These are phyloP conservation scores for Ilyonectria robusta DNA, from an alignment of 2,329 filamentous ascomycete genomes.

Conservation along the genomic window DNA sequence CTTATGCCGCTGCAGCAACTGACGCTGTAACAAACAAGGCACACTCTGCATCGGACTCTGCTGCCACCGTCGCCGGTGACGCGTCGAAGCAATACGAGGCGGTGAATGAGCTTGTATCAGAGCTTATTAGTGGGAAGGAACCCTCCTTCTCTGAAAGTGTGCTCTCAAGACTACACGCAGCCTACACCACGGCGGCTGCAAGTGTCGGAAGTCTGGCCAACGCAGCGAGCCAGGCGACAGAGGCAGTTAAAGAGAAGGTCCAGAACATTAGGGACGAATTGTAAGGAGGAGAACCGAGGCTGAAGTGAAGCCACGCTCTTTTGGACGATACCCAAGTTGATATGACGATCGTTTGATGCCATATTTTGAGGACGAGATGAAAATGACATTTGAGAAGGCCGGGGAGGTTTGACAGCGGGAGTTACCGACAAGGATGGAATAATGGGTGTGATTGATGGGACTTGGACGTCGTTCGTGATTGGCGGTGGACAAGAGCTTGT, in stretches of 20 bases:
- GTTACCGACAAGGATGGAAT: slow-evolving; percentile 28
- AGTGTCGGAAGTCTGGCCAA: slow-evolving; percentile 62
- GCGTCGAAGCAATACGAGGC: slow-evolving; percentile 76
- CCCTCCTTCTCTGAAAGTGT: slow-evolving; percentile 87
- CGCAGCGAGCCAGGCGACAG: slow-evolving; percentile 57
- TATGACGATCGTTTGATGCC: slow-evolving; percentile 47
- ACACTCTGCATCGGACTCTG: slow-evolving; percentile 59
- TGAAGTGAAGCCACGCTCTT: slow-evolving; percentile 37
- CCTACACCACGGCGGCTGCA: slow-evolving; percentile 77
- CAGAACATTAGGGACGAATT: slow-evolving; percentile 59
- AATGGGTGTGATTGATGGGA: slow-evolving; percentile 40
- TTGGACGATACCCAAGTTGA: slow-evolving; percentile 49
- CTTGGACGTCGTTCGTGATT: slow-evolving; percentile 39
- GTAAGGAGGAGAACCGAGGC: slow-evolving; percentile 43
- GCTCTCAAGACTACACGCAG: slow-evolving; percentile 77
- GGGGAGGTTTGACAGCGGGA: slow-evolving; percentile 24
- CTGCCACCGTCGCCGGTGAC: slow-evolving; percentile 73
- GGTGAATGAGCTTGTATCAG: slow-evolving; percentile 80
- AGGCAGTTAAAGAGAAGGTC: slow-evolving; percentile 58
- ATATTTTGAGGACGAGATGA: slow-evolving; percentile 12
- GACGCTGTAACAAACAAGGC: slow-evolving; percentile 55
- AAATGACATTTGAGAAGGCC: slow-evolving; percentile 10
- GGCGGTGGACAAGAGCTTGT: slow-evolving; percentile 28
- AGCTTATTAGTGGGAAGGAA: slow-evolving; percentile 83
- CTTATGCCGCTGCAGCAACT: slow-evolving; percentile 74